Evolutionary conservation across 306 rosid genomes (phyloP).

Genomic region (Glycyrrhiza uralensis): DNA sequence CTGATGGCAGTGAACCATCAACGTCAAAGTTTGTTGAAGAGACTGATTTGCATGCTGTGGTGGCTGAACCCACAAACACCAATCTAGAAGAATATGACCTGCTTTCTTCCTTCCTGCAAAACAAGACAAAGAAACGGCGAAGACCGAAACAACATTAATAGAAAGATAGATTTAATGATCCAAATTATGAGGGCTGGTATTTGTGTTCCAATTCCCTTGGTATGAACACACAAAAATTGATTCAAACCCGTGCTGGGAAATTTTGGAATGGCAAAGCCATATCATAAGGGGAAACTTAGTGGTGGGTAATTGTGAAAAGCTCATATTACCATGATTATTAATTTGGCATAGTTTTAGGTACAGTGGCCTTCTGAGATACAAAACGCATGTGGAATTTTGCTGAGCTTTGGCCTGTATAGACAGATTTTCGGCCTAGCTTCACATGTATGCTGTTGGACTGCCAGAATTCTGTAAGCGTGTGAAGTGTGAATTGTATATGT

Average conservation of each 20-base stretch:
- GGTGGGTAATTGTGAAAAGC: neutral
- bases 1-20: constrained; percentile 18
- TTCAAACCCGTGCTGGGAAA: neutral
- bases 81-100: neutral
- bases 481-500: neutral
- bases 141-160: too few species aligned
- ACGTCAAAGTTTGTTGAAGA: constrained; percentile 14
- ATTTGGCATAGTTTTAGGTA: neutral
- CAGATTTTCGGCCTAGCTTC: constrained; percentile 33
- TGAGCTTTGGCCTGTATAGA: constrained; percentile 25
- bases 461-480: neutral
- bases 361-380: neutral
- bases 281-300: neutral
- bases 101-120: constrained; percentile 21
- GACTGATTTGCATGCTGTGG: neutral
- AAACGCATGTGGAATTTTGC: constrained; percentile 3
- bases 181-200: neutral
- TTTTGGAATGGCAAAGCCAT: neutral
- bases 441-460: neutral
- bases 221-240: neutral
- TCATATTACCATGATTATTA: neutral
- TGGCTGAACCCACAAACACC: neutral
- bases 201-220: neutral
- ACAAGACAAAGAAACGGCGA: constrained; percentile 18
- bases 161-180: too few species aligned